These are phyloP conservation scores for Ailanthus altissimus DNA, from an alignment of 345 rosid species.

Conservation along the genomic window DNA sequence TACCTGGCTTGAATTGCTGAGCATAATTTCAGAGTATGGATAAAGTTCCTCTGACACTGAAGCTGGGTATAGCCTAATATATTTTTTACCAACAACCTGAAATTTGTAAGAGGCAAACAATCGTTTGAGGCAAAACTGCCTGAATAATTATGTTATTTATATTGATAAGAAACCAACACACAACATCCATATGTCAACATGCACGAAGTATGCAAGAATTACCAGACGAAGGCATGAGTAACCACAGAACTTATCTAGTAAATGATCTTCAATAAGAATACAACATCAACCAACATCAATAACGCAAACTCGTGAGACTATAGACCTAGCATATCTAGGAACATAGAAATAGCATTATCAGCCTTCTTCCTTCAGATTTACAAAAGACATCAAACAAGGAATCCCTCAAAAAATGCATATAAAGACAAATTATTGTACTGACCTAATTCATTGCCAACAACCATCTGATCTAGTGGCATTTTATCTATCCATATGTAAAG, in stretches of 20 bases:
- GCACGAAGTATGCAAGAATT: background rate
- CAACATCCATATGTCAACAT: background rate
- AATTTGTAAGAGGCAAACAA: conserved; percentile 13
- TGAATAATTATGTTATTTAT: background rate
- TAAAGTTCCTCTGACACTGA: conserved; percentile 75
- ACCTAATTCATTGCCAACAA: background rate
- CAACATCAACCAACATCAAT: background rate
- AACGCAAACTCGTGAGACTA: no score
- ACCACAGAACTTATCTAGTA: background rate
- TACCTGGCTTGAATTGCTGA: conserved; percentile 94
- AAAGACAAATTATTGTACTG: background rate
- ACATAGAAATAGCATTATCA: background rate
- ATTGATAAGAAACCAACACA: background rate
- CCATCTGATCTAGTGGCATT: background rate
- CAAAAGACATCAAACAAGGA: background rate
- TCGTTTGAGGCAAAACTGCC: conserved; percentile 3
- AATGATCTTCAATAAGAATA: background rate
- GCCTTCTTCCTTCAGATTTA: background rate
- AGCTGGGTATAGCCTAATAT: conserved; percentile 78
- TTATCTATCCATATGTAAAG: background rate
- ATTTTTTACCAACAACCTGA: conserved; percentile 94
- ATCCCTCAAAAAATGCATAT: no score
- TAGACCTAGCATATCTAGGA: background rate
- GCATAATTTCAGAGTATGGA: conserved; percentile 86
- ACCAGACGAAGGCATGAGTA: background rate